These are phyloP conservation scores for Neonectria hederae DNA, from an alignment of 2,329 filamentous ascomycete genomes.

Conservation along the genomic window DNA sequence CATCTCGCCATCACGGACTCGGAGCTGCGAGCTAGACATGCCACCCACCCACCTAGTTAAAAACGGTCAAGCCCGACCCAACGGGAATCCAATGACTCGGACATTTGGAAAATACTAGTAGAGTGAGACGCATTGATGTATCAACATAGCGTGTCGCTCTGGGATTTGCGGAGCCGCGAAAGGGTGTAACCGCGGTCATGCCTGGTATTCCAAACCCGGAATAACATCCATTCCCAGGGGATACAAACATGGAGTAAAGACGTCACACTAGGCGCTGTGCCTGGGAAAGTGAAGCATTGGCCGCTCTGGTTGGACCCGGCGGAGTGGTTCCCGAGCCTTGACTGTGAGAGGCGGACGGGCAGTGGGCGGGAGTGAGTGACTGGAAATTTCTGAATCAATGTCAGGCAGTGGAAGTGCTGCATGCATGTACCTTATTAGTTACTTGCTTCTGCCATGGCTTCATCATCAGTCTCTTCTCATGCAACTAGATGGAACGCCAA, in stretches of 20 bases:
- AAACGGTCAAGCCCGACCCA: not conserved
- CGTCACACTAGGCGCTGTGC: constrained; percentile 12
- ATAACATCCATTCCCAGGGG: not conserved
- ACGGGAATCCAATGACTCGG: not conserved
- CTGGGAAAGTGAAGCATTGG: constrained; percentile 5
- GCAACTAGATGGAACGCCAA: not conserved
- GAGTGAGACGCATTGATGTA: not conserved
- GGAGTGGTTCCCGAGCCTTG: constrained; percentile 1
- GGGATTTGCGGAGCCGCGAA: not conserved
- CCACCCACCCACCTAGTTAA: not conserved
- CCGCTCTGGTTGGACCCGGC: constrained; percentile 2
- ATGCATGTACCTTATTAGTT: not conserved
- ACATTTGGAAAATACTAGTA: not conserved
- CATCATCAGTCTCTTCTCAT: not conserved
- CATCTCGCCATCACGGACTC: constrained; percentile 7
- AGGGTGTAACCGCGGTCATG: not conserved
- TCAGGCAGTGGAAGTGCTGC: not conserved
- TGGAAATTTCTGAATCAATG: not conserved
- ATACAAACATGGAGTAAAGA: constrained; percentile 1
- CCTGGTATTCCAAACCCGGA: not conserved
- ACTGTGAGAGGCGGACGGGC: constrained; percentile 1
- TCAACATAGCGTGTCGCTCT: not conserved
- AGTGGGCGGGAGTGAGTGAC: not conserved
- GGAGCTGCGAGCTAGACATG: constrained; percentile 11
- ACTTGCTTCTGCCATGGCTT: not conserved